These are phyloP conservation scores for Termitomyces sp. DNA, from an alignment of 768 basidiomycete species.

Conservation along the genomic window DNA sequence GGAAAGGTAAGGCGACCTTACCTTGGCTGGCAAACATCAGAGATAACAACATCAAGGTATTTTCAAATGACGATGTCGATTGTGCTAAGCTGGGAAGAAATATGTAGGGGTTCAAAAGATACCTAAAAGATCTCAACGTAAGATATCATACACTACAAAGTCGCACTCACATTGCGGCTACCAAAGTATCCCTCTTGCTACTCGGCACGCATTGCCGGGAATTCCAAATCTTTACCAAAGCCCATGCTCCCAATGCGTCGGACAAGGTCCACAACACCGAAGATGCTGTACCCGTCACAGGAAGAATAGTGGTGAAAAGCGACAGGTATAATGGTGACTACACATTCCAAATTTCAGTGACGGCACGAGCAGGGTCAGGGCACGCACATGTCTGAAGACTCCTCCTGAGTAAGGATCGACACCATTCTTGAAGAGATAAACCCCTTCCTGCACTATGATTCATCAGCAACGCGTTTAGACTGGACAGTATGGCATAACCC, in stretches of 20 bases:
- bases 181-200: slow-evolving; percentile 52
- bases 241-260: slow-evolving; percentile 68
- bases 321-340: slow-evolving; percentile 83
- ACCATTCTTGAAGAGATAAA: slow-evolving; percentile 75
- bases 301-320: slow-evolving; percentile 69
- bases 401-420: slow-evolving; percentile 88
- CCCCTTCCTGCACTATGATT: slow-evolving; percentile 78
- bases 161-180: slow-evolving; percentile 61
- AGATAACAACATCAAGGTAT: slow-evolving; percentile 60
- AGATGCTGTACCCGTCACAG: slow-evolving; percentile 42
- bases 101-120: slow-evolving; percentile 87
- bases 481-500: slow-evolving; percentile 28
- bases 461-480: slow-evolving; percentile 2
- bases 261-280: slow-evolving; percentile 67
- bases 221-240: slow-evolving; percentile 66
- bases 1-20: slow-evolving; percentile 21
- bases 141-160: neutral
- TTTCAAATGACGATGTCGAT: slow-evolving; percentile 84
- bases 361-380: neutral
- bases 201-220: slow-evolving; percentile 49
- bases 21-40: slow-evolving; percentile 72
- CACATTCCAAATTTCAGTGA: neutral
- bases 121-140: slow-evolving; percentile 42
- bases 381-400: slow-evolving; percentile 77
- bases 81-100: slow-evolving; percentile 75